phyloP scores from a whole-genome alignment of 1,139 yeast species.

The Debaryomyces sp. region DNA sequence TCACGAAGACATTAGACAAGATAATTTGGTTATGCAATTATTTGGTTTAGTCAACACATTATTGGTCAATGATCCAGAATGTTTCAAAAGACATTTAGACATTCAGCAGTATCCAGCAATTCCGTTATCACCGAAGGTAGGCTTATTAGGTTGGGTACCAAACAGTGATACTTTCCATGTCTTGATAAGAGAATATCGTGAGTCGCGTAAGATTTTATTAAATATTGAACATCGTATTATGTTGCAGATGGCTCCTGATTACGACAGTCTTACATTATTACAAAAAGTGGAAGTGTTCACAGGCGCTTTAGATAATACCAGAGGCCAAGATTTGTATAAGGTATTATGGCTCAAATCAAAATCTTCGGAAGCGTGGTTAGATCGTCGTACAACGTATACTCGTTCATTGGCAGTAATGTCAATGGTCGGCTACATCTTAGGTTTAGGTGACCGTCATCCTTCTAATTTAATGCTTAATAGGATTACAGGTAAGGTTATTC shows the following conservation, averaged over 20 bases:
- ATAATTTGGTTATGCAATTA: slow-evolving; percentile 95
- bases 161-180: slow-evolving; percentile 97
- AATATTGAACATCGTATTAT: slow-evolving; percentile 94
- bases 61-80: slow-evolving; percentile 87
- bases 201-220: slow-evolving; percentile 81
- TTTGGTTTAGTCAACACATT: slow-evolving; percentile 94
- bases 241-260: slow-evolving; percentile 98
- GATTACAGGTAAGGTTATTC: slow-evolving; percentile 91
- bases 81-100: slow-evolving; percentile 93
- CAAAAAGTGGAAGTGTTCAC: slow-evolving; percentile 97
- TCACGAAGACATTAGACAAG: slow-evolving; percentile 98
- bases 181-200: slow-evolving; percentile 88
- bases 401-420: slow-evolving; percentile 98
- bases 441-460: slow-evolving; percentile 97
- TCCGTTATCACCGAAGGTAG: slow-evolving; percentile 97
- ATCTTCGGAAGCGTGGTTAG: slow-evolving; percentile 97
- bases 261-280: slow-evolving; percentile 81
- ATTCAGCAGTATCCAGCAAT: slow-evolving; percentile 91
- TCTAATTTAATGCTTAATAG: slow-evolving; percentile 95
- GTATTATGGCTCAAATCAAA: slow-evolving; percentile 95
- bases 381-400: slow-evolving; percentile 93
- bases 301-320: slow-evolving; percentile 90
- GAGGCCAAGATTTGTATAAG: slow-evolving; percentile 95
- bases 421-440: slow-evolving; percentile 95
- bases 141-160: slow-evolving; percentile 95